Evolutionary conservation across 352 stramenopile genomes (phyloP), one percentile per base, ranked within the genome.

Genomic region (Phytophthora fragariaefolia): DNA sequence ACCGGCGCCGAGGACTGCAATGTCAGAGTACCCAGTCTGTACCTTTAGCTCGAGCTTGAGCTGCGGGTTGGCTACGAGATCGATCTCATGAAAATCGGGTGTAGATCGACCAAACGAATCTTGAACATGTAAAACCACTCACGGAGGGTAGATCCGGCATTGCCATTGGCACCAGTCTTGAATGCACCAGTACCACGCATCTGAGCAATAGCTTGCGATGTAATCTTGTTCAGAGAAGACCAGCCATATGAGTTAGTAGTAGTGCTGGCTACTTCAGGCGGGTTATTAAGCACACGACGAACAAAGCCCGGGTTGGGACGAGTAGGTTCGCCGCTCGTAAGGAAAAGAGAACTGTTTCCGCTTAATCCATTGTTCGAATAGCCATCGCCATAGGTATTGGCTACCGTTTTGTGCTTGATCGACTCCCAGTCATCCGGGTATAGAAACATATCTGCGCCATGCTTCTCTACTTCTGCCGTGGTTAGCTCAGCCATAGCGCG

Each of bases 291-390:
- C 2, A 50, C 43, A 0, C 42, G 42, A 6, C 42, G 18, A 6
- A 10, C 5, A 10, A 48, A 48, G 0, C 42, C 42, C 5, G 18
- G 15, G 42, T 48, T 48, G 5, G 20, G 6, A 15, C 42, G 18
- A 15, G 42, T 26, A 27, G 42, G 42, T 8, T 27, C 42, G 15
- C 17, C n/a, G n/a, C n/a, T 47, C 4, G 6, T 47, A 15, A 47
- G 40, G n/a, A 47, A 23, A 12, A 47, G 40, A 23, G 40, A 47
- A 6, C 40, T 47, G 20, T 47, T 47, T 47, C 40, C 40, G n/a
- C 40, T 24, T 10, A 26, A 48, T 3, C 8, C 6, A 15, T 26
- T 48, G n/a, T 48, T 48, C 6, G 40, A 15, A 7, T 48, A 48
- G 1, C 40, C 40, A 26, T 48, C 40, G 4, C 42, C 42, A 13